Evolutionary conservation across 371 early-diverging fungal genomes (phyloP).

Genomic region (Lichtheimia hyalospora): DNA sequence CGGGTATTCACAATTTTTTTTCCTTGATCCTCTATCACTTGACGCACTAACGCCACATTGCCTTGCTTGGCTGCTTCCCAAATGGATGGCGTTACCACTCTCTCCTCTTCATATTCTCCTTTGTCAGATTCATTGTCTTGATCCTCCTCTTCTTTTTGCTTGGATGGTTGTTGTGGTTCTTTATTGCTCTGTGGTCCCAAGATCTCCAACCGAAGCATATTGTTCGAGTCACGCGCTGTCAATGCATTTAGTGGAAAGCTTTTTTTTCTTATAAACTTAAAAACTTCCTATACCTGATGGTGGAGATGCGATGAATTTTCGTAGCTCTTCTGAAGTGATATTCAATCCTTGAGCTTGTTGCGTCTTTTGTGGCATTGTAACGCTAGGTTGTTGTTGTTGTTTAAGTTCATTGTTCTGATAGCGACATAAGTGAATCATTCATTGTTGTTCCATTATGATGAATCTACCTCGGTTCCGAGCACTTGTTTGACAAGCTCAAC

Average conservation of each 20-base stretch:
- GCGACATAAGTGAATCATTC: too few species aligned
- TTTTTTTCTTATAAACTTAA: too few species aligned
- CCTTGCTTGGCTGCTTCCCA: conserved; percentile 36
- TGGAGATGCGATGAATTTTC: conserved; percentile 6
- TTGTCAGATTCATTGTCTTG: conserved; percentile 1
- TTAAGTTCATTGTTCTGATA: background rate
- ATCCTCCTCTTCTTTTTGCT: background rate
- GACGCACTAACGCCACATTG: conserved; percentile 24
- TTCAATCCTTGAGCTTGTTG: background rate
- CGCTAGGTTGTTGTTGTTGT: background rate
- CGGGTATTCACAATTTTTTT: conserved; percentile 30
- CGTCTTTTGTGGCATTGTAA: background rate
- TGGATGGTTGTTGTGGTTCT: too few species aligned
- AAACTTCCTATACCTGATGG: background rate
- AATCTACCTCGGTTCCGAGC: too few species aligned
- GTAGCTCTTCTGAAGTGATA: conserved; percentile 3
- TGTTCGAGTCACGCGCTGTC: too few species aligned
- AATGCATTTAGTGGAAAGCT: too few species aligned
- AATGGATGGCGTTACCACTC: conserved; percentile 7
- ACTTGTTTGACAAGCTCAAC: too few species aligned
- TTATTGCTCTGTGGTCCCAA: too few species aligned
- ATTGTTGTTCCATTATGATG: too few species aligned
- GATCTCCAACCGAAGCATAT: too few species aligned
- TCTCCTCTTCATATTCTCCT: background rate
- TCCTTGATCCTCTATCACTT: conserved; percentile 9